A percentile compares a stretch with the other conserved stretches of the same genome.
Conservation (phyloP, 768 basidiomycete genomes). For the Mycena pura region DNA sequence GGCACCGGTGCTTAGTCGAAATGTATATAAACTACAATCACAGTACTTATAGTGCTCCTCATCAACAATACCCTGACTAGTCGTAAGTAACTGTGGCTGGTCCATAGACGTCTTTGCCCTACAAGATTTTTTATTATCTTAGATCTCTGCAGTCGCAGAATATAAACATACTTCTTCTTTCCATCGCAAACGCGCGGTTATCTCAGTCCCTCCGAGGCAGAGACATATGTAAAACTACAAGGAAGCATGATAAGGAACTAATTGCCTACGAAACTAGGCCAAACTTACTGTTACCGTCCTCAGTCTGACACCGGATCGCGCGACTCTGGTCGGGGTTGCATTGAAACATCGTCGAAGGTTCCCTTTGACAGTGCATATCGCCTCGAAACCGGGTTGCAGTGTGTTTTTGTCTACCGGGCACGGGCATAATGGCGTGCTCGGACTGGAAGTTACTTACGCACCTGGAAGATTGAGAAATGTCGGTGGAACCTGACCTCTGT, state of each 20-base stretch:
- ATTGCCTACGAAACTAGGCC: background rate
- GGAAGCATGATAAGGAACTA: background rate
- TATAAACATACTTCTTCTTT: constrained; percentile 20
- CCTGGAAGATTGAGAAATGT: constrained; percentile 20
- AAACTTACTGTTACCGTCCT: constrained; percentile 2
- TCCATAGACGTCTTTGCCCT: constrained; percentile 22
- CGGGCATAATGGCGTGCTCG: no score
- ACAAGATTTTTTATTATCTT: no score
- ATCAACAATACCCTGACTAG: no score
- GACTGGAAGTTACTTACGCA: no score
- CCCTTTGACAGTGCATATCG: constrained; percentile 18
- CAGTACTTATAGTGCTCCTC: no score
- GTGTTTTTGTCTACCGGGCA: constrained; percentile 13
- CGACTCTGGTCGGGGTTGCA: background rate
- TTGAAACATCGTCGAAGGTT: constrained; percentile 9
- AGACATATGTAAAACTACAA: constrained; percentile 27
- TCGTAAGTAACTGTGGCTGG: constrained; percentile 28
- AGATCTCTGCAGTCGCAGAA: no score
- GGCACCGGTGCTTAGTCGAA: no score
- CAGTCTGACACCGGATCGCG: background rate
- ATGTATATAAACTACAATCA: no score
- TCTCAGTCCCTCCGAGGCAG: constrained; percentile 26
- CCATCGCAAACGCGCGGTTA: constrained; percentile 28
- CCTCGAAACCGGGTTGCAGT: constrained; percentile 25
- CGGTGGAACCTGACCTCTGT: constrained; percentile 15